Conservation (phyloP, 805 yeast genomes). For the Pichia nanzhaoensis region DNA sequence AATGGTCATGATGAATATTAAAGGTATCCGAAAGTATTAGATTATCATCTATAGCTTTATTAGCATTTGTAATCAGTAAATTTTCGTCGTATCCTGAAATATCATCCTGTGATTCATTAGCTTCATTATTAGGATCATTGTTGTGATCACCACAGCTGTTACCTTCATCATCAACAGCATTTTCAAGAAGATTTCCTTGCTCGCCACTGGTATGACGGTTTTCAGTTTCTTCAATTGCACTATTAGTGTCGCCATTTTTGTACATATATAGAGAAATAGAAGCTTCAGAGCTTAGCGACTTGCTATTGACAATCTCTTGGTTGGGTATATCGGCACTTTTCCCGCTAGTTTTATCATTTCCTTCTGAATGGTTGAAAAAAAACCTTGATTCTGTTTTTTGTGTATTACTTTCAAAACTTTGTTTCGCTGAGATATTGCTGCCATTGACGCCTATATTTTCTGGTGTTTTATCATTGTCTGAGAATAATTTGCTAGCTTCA, state of each 20-base stretch:
- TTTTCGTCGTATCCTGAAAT: background rate
- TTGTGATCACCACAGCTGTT: background rate
- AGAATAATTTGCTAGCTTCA: conserved; percentile 1
- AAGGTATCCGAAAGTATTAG: conserved; percentile 4
- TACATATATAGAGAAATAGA: no score
- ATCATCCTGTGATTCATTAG: background rate
- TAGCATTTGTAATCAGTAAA: background rate
- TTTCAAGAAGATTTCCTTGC: background rate
- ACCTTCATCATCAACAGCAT: background rate
- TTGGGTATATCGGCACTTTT: no score
- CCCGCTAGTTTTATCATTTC: no score
- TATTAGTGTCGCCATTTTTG: no score
- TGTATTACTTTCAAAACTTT: no score
- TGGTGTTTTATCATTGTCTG: background rate
- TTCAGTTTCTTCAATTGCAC: background rate
- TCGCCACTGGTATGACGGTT: no score
- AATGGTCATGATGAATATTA: conserved; percentile 22
- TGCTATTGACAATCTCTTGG: no score
- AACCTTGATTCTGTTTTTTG: no score
- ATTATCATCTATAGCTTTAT: conserved; percentile 1
- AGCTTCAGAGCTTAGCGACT: no score
- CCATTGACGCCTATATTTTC: no score
- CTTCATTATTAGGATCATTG: background rate
- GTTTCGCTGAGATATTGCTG: no score
- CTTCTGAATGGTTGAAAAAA: no score